Evolutionary conservation across 169 alveolate species (phyloP), one percentile per base, ranked within the genome.

Genomic region (Eimeria necatrix): DNA sequence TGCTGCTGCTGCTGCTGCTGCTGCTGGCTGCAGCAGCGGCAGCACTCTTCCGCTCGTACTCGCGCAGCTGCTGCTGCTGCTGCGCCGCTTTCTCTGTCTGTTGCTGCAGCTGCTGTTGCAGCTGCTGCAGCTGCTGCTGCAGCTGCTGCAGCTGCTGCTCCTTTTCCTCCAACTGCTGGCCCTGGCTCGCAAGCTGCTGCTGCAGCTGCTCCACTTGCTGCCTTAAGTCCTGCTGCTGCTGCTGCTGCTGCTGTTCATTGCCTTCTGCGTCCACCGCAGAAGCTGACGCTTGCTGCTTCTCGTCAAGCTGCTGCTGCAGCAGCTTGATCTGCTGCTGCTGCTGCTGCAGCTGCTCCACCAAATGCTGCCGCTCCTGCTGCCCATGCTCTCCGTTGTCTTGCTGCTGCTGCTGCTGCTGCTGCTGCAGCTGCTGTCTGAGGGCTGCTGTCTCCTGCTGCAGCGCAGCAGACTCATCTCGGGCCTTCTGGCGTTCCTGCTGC

Each of bases 71-170:
- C 76, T 64, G 76, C 26, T n/a, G 18, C 26, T 64, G 76, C 26
- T 64, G 18, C 9, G 18, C 76, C 20, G 20, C 9, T 24, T 64
- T 10, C 76, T 20, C 32, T n/a, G 18, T 64, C 76, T 64, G 76
- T 24, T 64, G 76, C 76, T 64, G 41, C 76, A 14, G 18, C 64
- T 56, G 64, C 64, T 56, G 20, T 14, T 56, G 20, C 14, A 56
- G 64, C 64, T 56, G 64, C 64, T 56, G 64, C 76, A 14, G 18
- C 76, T 64, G 76, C 76, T 64, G 41, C 76, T 64, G 41, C 14
- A 56, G 64, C 76, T 64, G 76, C 76, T 64, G 76, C 76, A 14
- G 18, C 76, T 64, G 76, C 76, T 64, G 76, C 76, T 64, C 26
- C 76, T 64, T 10, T 5, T 9, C 76, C 26, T 64, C 76, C 26